phyloP scores from a whole-genome alignment of 2,329 filamentous ascomycete genomes.

The Cladobotryum protrusum region DNA sequence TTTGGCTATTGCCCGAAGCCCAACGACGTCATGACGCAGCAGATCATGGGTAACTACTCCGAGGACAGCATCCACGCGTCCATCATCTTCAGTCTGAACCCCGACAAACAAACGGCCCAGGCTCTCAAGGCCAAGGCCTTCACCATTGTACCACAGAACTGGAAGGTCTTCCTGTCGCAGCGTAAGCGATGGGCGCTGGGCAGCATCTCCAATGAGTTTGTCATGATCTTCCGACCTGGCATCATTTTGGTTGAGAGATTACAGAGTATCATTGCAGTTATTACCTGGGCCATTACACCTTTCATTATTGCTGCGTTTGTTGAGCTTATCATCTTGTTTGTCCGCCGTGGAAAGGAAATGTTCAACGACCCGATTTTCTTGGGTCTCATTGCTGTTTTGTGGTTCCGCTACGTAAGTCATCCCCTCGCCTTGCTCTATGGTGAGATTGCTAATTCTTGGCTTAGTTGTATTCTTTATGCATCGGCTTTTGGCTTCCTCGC shows the following conservation, averaged over 20 bases:
- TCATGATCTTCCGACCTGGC: conserved; percentile 39
- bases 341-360: conserved; percentile 25
- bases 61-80: conserved; percentile 45
- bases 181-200: conserved; percentile 44
- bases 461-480: conserved; percentile 36
- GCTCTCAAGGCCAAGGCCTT: conserved; percentile 41
- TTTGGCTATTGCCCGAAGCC: conserved; percentile 44
- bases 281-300: conserved; percentile 40
- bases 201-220: conserved; percentile 43
- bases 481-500: conserved; percentile 36
- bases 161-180: conserved; percentile 43
- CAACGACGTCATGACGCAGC: conserved; percentile 42
- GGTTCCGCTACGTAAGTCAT: conserved; percentile 35
- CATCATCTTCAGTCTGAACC: conserved; percentile 41
- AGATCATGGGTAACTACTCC: conserved; percentile 43
- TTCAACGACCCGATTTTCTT: conserved; percentile 32
- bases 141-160: conserved; percentile 39
- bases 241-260: conserved; percentile 38
- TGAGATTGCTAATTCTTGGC: not conserved
- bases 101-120: conserved; percentile 38
- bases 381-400: conserved; percentile 31
- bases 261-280: conserved; percentile 39
- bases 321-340: conserved; percentile 30
- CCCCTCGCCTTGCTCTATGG: not conserved
- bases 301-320: conserved; percentile 38